Conservation (phyloP, 352 stramenopile species). For the Pythium rhizo-oryzae region DNA sequence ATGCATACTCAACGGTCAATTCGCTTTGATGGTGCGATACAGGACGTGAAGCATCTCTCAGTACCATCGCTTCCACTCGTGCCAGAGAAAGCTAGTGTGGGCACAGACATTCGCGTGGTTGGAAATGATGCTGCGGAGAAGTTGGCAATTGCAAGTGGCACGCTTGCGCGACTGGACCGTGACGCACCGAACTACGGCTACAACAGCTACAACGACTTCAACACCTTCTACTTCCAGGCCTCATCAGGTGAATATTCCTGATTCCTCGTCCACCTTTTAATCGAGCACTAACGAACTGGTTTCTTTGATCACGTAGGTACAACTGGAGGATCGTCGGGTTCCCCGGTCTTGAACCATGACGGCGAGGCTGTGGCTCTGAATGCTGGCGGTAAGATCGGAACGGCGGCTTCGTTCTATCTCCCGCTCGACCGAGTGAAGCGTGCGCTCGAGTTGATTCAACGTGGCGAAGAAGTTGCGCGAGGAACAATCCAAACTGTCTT, state of each 20-base stretch:
- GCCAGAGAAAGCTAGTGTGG: constrained; percentile 88
- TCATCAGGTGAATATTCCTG: constrained; percentile 51
- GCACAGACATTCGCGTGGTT: constrained; percentile 92
- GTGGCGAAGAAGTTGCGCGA: constrained; percentile 68
- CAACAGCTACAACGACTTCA: constrained; percentile 94
- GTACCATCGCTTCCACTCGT: constrained; percentile 78
- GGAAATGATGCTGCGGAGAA: constrained; percentile 94
- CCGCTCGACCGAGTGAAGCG: constrained; percentile 89
- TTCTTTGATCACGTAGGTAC: constrained; percentile 37
- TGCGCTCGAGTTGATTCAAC: constrained; percentile 82
- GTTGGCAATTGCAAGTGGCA: constrained; percentile 90
- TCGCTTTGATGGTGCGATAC: background rate
- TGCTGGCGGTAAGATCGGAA: constrained; percentile 87
- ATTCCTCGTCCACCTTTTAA: background rate
- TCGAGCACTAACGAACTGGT: background rate
- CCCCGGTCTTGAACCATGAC: constrained; percentile 86
- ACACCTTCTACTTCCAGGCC: constrained; percentile 94
- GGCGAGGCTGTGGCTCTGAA: constrained; percentile 92
- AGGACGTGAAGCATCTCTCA: constrained; percentile 87
- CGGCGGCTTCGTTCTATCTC: constrained; percentile 90
- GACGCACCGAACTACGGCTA: constrained; percentile 88
- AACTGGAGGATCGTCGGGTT: constrained; percentile 87
- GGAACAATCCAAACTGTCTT: constrained; percentile 91
- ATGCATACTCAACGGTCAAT: background rate
- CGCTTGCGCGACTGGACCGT: constrained; percentile 90